Evolutionary conservation across 1,284 basidiomycete genomes (phyloP).

Genomic region (Phenoliferia sp.): DNA sequence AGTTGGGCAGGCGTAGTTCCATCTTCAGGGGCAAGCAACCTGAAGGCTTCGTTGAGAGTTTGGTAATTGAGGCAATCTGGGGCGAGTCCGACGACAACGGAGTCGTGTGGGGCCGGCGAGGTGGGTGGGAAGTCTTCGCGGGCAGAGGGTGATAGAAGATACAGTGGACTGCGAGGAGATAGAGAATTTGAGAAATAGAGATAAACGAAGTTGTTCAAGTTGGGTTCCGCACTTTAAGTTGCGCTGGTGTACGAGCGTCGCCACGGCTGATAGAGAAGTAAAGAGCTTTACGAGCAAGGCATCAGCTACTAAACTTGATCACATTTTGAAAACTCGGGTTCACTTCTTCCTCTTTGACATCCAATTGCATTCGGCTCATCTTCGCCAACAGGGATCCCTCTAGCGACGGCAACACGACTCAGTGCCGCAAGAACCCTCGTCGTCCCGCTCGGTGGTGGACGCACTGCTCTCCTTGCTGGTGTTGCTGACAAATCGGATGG

Average conservation of each 20-base stretch:
- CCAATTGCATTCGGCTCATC: slow-evolving; percentile 53
- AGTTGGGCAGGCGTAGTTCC: slow-evolving; percentile 35
- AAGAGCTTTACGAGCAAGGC: slow-evolving; percentile 35
- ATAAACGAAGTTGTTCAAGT: not conserved
- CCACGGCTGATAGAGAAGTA: slow-evolving; percentile 61
- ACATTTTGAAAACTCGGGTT: slow-evolving; percentile 23
- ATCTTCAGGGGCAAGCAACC: slow-evolving; percentile 49
- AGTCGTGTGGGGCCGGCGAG: slow-evolving; percentile 45
- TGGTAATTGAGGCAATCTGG: slow-evolving; percentile 55
- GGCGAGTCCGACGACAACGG: slow-evolving; percentile 63
- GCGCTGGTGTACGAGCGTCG: slow-evolving; percentile 47
- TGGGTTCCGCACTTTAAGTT: slow-evolving; percentile 47
- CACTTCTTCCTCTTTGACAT: slow-evolving; percentile 48
- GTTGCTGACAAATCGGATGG: slow-evolving; percentile 58
- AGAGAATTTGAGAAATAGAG: not conserved
- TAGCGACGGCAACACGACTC: not conserved
- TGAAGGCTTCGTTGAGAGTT: slow-evolving; percentile 61
- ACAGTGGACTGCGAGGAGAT: slow-evolving; percentile 50
- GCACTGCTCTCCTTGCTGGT: slow-evolving; percentile 52
- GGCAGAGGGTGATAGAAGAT: slow-evolving; percentile 58
- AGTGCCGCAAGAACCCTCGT: not conserved
- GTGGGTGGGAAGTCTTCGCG: slow-evolving; percentile 50
- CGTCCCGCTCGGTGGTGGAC: not conserved
- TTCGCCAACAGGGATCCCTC: slow-evolving; percentile 42
- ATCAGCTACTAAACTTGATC: not conserved